phyloP scores from a whole-genome alignment of 179 eudicot species.

The Silene noctiflora region DNA sequence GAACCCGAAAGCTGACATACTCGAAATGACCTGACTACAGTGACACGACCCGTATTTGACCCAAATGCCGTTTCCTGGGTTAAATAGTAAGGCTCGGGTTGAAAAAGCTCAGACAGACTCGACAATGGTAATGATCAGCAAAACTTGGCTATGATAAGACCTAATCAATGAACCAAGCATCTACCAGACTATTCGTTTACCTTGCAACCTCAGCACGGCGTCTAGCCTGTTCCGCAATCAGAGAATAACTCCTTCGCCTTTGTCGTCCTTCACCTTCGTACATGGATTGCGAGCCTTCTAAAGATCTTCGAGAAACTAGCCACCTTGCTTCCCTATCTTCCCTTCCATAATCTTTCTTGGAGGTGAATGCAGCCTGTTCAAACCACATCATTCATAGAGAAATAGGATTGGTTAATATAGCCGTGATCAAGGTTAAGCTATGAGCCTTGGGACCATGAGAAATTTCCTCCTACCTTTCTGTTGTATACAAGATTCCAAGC shows the following conservation, averaged over 20 bases:
- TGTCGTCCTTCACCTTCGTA: constrained; percentile 28
- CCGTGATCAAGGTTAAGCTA: background rate
- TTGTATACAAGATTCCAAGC: constrained; percentile 66
- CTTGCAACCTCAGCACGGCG: constrained; percentile 74
- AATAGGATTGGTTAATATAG: background rate
- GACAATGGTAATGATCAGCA: background rate
- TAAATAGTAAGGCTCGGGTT: too few relatives aligned
- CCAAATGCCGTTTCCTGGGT: too few relatives aligned
- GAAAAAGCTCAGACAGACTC: too few relatives aligned
- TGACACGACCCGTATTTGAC: too few relatives aligned
- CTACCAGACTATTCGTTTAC: constrained; percentile 21
- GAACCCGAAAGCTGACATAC: background rate
- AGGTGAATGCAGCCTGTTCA: constrained; percentile 57
- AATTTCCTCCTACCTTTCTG: constrained; percentile 40
- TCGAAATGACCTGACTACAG: too few relatives aligned
- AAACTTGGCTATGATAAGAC: background rate
- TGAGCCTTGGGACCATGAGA: background rate
- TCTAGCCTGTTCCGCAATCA: constrained; percentile 64
- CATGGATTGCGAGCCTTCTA: constrained; percentile 39
- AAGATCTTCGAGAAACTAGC: constrained; percentile 50
- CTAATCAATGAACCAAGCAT: background rate
- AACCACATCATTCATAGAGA: constrained; percentile 2
- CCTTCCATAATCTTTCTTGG: constrained; percentile 55
- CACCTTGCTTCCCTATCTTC: constrained; percentile 58
- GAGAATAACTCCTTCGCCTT: constrained; percentile 30